Evolutionary conservation across 2,329 filamentous ascomycete genomes (phyloP), one percentile per base, ranked within the genome.

Genomic region (Pseudopyricularia javanii): DNA sequence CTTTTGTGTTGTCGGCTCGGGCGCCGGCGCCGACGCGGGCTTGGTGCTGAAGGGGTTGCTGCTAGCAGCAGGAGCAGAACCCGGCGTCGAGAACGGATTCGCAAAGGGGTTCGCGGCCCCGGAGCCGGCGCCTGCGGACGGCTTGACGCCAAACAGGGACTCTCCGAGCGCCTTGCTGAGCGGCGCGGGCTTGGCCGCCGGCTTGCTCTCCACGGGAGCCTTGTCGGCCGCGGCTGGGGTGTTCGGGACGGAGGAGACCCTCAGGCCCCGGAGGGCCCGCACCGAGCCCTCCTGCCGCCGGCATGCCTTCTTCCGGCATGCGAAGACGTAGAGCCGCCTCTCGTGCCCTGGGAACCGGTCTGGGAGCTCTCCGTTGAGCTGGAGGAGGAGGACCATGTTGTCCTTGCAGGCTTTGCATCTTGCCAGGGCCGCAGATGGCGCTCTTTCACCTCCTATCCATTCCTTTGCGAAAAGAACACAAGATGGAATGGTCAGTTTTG

Each of bases 351-450:
- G 86, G 62, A 95, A 96, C 49, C 82, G 78, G 53, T 91, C 86
- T 14, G 90, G 91, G 3, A 97, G 76, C 64, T 96, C 90, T 61
- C 82, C 91, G 68, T 98, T 89, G 28, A 98, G 78, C 68, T 98
- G 90, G 48, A 98, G 78, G 3, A 98, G 79, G 11, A 97, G 76
- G 1, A 82, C 83, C 80, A 96, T 89, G 51, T 88, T 70, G 51
- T 83, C 79, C 59, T 89, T 87, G 79, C 93, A 98, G 58, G 87
- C 78, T 68, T 87, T 89, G 73, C 93, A 98, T 68, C 83, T 85
- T 22, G 87, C 89, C 9, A 95, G 76, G 1, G 83, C 74, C 24
- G 86, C 86, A 1, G 88, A 86, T 7, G 91, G 87, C 4, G 86
- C 74, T 40, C 76, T 79, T 52, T 75, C 71, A n/a, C 76, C 68